Conservation (phyloP, 306 rosid species). For the Amphicarpaea edgeworthii region DNA sequence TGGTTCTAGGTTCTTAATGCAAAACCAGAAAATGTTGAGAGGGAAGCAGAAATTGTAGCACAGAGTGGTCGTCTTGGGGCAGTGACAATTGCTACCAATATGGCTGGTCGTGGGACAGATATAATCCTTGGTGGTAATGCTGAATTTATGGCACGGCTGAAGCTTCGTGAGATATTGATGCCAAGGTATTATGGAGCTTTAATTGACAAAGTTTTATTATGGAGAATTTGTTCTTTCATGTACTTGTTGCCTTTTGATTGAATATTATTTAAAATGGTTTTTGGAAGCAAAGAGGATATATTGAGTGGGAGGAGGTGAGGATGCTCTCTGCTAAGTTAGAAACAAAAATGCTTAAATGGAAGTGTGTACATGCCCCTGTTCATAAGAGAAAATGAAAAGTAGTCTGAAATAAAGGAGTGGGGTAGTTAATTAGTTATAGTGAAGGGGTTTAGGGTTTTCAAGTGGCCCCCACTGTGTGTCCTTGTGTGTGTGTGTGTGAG, state of each 20-base stretch:
- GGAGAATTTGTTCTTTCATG: constrained; percentile 12
- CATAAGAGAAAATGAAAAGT: background rate
- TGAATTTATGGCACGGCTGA: constrained; percentile 96
- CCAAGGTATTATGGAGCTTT: constrained; percentile 69
- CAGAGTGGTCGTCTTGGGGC: constrained; percentile 99
- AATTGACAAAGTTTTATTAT: constrained; percentile 21
- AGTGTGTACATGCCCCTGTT: background rate
- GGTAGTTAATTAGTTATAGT: constrained; percentile 1
- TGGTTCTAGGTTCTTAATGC: constrained; percentile 88
- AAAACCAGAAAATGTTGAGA: constrained; percentile 99
- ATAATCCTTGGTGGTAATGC: constrained; percentile 99
- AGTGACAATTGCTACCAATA: constrained; percentile 97
- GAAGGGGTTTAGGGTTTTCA: background rate
- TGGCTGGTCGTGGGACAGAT: constrained; percentile 99
- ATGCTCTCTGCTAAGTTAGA: constrained; percentile 22
- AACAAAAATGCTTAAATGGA: background rate
- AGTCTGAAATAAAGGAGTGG: constrained; percentile 7
- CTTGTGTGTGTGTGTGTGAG: too few relatives aligned
- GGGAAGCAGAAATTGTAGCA: constrained; percentile 98
- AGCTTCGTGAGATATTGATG: constrained; percentile 95
- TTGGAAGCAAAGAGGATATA: constrained; percentile 12
- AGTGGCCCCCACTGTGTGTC: background rate
- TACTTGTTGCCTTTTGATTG: constrained; percentile 24
- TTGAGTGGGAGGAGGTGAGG: constrained; percentile 22
- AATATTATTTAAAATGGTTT: constrained; percentile 19